A percentile compares a stretch with the other conserved stretches of the same genome.
Conservation (phyloP, 208 protist genomes). For the Strigomonas culicis region DNA sequence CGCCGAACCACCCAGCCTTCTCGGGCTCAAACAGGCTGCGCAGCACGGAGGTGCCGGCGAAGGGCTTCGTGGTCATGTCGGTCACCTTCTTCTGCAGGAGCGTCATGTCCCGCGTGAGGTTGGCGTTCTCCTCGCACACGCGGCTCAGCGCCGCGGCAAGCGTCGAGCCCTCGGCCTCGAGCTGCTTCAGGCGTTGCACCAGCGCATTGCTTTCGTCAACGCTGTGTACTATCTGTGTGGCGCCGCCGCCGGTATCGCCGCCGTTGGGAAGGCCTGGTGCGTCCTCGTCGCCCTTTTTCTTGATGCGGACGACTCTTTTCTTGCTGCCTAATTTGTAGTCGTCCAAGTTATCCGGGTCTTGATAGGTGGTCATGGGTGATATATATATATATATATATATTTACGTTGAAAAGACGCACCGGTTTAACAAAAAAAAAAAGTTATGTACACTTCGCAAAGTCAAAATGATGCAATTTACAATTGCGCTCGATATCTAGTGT, state of each 20-base stretch:
- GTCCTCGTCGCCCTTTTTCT: conserved; percentile 2
- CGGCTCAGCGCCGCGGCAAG: conserved; percentile 59
- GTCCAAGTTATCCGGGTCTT: not conserved
- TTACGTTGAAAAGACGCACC: not conserved
- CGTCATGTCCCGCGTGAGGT: conserved; percentile 33
- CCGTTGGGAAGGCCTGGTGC: not conserved
- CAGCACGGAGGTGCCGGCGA: conserved; percentile 50
- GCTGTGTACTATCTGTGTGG: conserved; percentile 41
- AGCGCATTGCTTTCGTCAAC: conserved; percentile 54
- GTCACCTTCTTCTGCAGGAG: conserved; percentile 40
- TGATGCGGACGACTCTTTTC: conserved; percentile 14
- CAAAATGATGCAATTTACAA: not conserved
- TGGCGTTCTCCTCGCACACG: conserved; percentile 80
- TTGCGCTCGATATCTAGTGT: not conserved
- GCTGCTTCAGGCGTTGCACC: conserved; percentile 52
- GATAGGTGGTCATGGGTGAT: not conserved
- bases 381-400: not conserved
- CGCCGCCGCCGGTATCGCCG: not conserved
- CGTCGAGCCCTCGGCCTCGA: conserved; percentile 55
- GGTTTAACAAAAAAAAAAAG: not conserved
- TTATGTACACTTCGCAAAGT: no score
- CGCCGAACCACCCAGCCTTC: conserved; percentile 79
- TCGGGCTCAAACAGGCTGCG: conserved; percentile 73
- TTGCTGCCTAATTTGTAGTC: conserved; percentile 1
- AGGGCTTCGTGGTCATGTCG: conserved; percentile 27